These are phyloP conservation scores for Chlorella sp. DNA, from an alignment of 139 green algal genomes.

Conservation along the genomic window DNA sequence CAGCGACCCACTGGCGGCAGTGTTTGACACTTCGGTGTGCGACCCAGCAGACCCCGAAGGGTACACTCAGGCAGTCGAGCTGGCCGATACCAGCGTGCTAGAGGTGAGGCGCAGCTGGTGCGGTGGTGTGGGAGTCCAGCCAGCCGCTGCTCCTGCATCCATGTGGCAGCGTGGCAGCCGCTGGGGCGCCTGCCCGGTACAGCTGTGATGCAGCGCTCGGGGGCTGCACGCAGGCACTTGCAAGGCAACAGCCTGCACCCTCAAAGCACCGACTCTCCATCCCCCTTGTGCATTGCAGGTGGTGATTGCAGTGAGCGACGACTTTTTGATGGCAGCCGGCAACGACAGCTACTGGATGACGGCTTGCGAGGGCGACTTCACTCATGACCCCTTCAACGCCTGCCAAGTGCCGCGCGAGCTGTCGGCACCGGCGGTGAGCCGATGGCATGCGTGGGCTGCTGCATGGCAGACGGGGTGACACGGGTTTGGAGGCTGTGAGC, in stretches of 20 bases:
- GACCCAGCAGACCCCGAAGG: slow-evolving; percentile 3
- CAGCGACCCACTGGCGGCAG: neutral
- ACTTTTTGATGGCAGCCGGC: neutral
- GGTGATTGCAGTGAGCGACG: neutral
- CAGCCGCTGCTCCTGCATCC: neutral
- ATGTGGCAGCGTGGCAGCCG: neutral
- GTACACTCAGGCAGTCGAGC: neutral
- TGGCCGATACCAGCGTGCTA: neutral
- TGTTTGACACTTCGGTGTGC: neutral
- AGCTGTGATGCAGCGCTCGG: no score
- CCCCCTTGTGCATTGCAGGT: neutral
- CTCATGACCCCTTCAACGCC: neutral
- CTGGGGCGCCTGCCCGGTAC: no score
- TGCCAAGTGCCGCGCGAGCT: slow-evolving; percentile 3
- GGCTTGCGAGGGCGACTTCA: slow-evolving; percentile 11
- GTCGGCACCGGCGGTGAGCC: no score
- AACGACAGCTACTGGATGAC: slow-evolving; percentile 1
- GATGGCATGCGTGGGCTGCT: no score
- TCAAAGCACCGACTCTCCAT: neutral
- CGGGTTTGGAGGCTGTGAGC: no score
- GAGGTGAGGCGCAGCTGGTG: neutral
- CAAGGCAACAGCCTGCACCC: no score
- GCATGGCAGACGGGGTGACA: no score
- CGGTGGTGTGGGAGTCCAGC: neutral
- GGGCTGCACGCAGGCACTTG: no score